Percentiles rank a stretch among this genome's conserved stretches.
Conservation (phyloP, 2,329 filamentous ascomycete genomes). For the Penicillium sp. region DNA sequence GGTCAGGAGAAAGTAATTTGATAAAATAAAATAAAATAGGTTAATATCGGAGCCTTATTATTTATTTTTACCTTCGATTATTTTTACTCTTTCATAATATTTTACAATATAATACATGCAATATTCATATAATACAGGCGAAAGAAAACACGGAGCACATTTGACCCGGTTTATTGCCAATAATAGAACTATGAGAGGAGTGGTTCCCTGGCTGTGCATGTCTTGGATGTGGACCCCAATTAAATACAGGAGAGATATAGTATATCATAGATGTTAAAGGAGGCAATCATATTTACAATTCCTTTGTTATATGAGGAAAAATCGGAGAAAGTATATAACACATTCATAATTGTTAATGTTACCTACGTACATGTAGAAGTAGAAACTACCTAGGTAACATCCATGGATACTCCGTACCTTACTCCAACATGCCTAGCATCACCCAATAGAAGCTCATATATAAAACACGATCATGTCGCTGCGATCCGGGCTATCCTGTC, state of each 20-base stretch:
- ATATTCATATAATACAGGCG: constrained; percentile 1
- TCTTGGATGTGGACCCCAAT: constrained; percentile 14
- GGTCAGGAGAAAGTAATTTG: neutral
- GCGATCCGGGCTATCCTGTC: neutral
- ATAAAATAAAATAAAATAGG: neutral
- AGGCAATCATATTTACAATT: neutral
- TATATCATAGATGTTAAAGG: neutral
- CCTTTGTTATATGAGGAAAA: neutral
- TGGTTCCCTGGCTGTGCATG: constrained; percentile 18
- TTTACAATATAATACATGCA: neutral
- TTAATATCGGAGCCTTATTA: neutral
- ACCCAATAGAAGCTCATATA: neutral
- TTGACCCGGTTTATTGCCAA: constrained; percentile 22
- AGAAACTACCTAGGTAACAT: too few relatives aligned
- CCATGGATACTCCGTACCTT: too few relatives aligned
- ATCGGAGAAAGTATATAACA: too few relatives aligned
- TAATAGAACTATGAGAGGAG: constrained; percentile 19
- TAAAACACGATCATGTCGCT: neutral
- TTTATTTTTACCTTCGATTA: neutral
- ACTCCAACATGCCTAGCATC: neutral
- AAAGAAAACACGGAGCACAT: constrained; percentile 8
- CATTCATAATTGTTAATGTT: too few relatives aligned
- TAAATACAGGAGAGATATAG: constrained; percentile 6
- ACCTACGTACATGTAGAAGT: too few relatives aligned
- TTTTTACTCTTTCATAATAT: neutral